Percentiles rank a stretch among this genome's conserved stretches.
These are phyloP conservation scores for Colletotrichum truncatum DNA, from an alignment of 2,329 filamentous ascomycete species.

Conservation along the genomic window DNA sequence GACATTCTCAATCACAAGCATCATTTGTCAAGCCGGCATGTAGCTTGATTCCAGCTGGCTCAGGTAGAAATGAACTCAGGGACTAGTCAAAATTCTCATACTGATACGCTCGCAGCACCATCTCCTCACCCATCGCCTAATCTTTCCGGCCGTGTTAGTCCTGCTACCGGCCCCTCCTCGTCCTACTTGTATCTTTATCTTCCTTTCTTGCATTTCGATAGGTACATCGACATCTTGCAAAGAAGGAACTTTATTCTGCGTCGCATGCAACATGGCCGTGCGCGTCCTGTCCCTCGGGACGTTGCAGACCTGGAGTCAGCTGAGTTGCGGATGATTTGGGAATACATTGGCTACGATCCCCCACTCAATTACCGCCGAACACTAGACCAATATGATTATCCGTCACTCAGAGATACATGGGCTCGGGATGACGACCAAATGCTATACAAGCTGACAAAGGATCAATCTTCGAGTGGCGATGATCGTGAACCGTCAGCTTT, in stretches of 20 bases:
- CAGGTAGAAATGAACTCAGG: neutral
- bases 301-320: conserved; percentile 64
- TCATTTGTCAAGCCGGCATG: conserved; percentile 59
- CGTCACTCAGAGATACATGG: conserved; percentile 67
- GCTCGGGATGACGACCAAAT: conserved; percentile 73
- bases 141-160: conserved; percentile 16
- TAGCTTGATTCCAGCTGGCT: conserved; percentile 50
- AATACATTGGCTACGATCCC: conserved; percentile 68
- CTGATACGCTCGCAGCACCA: conserved; percentile 51
- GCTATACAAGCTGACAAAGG: conserved; percentile 71
- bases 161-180: conserved; percentile 23
- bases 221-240: conserved; percentile 65
- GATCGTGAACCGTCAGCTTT: conserved; percentile 29
- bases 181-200: conserved; percentile 60
- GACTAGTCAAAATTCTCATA: fast-evolving
- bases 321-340: conserved; percentile 70
- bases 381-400: conserved; percentile 71
- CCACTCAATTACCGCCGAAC: conserved; percentile 70
- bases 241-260: conserved; percentile 64
- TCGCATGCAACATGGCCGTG: conserved; percentile 61
- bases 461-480: conserved; percentile 39
- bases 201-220: conserved; percentile 72
- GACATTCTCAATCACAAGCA: conserved; percentile 59
- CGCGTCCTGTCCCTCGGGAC: conserved; percentile 62
- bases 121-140: conserved; percentile 39